phyloP scores from a whole-genome alignment of 2,329 filamentous ascomycete species.

The Arthrinium phaeospermum region DNA sequence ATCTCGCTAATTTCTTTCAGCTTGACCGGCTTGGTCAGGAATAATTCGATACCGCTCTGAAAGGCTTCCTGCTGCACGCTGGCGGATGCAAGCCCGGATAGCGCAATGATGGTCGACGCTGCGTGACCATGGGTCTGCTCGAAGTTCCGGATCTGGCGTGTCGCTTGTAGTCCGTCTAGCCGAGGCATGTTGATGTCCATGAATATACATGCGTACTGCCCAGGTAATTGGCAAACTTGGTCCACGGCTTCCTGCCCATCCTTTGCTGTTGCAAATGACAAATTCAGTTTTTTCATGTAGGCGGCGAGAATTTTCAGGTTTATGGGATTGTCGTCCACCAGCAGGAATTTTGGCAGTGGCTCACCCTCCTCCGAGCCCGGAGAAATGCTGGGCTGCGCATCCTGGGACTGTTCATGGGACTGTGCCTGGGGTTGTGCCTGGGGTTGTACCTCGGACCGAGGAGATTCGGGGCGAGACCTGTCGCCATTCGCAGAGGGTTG shows the following conservation, averaged over 20 bases:
- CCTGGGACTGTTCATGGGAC: too few species aligned
- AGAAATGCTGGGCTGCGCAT: constrained; percentile 23
- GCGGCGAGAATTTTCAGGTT: constrained; percentile 40
- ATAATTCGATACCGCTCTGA: constrained; percentile 52
- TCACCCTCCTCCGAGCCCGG: neutral
- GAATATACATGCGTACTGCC: constrained; percentile 20
- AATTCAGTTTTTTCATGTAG: constrained; percentile 39
- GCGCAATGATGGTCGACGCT: constrained; percentile 49
- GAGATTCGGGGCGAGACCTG: neutral
- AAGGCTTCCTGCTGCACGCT: constrained; percentile 52
- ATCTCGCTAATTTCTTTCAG: constrained; percentile 39
- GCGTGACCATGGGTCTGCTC: constrained; percentile 44
- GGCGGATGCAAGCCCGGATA: constrained; percentile 50
- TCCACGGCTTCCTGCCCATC: constrained; percentile 46
- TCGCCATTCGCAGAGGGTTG: neutral
- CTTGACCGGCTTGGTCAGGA: constrained; percentile 54
- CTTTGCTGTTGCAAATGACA: constrained; percentile 37
- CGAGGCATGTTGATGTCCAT: constrained; percentile 53
- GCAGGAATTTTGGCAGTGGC: constrained; percentile 29
- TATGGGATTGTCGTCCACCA: constrained; percentile 49
- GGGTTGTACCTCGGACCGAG: neutral
- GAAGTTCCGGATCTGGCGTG: constrained; percentile 45
- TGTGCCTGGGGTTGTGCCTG: neutral
- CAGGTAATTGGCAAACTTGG: constrained; percentile 33
- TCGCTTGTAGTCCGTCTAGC: constrained; percentile 47